These are phyloP conservation scores for Pestalotiopsis sp. DNA, from an alignment of 2,329 filamentous ascomycete genomes.

Conservation along the genomic window DNA sequence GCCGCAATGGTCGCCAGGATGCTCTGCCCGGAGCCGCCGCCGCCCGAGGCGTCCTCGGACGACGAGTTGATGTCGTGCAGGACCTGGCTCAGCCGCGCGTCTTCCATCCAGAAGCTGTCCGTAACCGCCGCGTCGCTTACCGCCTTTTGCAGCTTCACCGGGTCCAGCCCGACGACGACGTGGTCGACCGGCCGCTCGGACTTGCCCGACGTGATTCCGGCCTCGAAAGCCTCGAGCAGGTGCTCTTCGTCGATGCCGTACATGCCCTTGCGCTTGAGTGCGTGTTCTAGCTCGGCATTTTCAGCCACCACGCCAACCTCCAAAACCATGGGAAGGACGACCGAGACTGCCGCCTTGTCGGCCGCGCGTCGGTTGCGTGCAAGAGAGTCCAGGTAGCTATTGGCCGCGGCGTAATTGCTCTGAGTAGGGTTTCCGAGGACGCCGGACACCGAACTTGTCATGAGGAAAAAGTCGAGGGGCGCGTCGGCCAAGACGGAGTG, in stretches of 20 bases:
- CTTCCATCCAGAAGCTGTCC: slow-evolving; percentile 25
- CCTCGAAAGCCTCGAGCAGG: slow-evolving; percentile 27
- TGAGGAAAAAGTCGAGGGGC: slow-evolving; percentile 12
- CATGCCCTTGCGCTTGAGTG: slow-evolving; percentile 28
- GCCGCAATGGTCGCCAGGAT: slow-evolving; percentile 17
- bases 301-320: slow-evolving; percentile 26
- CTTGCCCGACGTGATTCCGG: neutral
- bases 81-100: slow-evolving; percentile 25
- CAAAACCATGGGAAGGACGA: slow-evolving; percentile 24
- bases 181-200: slow-evolving; percentile 14
- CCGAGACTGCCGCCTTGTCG: slow-evolving; percentile 2
- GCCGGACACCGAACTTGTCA: slow-evolving; percentile 21
- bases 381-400: slow-evolving; percentile 30
- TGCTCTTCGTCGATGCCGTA: slow-evolving; percentile 33
- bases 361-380: slow-evolving; percentile 13
- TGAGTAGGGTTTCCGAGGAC: slow-evolving; percentile 27
- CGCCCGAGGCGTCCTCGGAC: slow-evolving; percentile 5
- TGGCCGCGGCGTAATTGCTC: slow-evolving; percentile 32
- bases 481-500: neutral
- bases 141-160: slow-evolving; percentile 19
- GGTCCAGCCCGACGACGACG: slow-evolving; percentile 17
- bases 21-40: slow-evolving; percentile 13
- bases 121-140: slow-evolving; percentile 13
- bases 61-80: slow-evolving; percentile 17
- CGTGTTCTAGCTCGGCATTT: slow-evolving; percentile 22